Base-by-base conservation (phyloP, 164 flowering plant genomes). In the Chimonanthus praecox region DNA sequence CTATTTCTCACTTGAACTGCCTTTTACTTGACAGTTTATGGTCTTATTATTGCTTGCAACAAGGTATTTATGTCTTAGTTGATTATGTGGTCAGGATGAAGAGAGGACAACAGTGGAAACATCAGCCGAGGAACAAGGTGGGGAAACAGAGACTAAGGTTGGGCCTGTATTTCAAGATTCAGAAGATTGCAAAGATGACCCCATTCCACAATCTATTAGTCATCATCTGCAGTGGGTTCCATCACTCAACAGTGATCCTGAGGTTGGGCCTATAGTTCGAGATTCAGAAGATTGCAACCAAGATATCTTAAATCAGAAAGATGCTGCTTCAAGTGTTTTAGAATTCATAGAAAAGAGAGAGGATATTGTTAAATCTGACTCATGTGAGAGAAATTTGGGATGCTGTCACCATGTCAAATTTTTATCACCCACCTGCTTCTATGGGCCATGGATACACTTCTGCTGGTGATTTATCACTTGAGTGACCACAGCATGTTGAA, bases 361-460 rank as follows among this genome's bases (percentile, higher is more conserved):
- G 75, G 75, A 67, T 78, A 43, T 77, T 45, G 73, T 75, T 58
- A 72, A 72, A 67, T 80, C 33, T 2, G 86, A 78, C 5, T 67
- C 85, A 69, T 74, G 85, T 77, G 71, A 76, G 45, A 74, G 84
- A 86, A 75, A 74, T 76, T 46, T 88, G 94, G 94, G 78, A 81
- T 33, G 75, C 78, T 33, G 79, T 73, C 58, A 74, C 80, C 73
- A 68, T 78, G 50, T 77, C 83, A 4, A 81, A 77, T 62, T 67
- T 89, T 45, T 84, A 75, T 70, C 82, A 79, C 75, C 77, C 80
- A 68, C 76, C 85, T 71, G 64, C 79, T 74, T 75, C 84, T 61
- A 58, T 49, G 60, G 82, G 76, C 74, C 80, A 71, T 73, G 86
- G 81, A 47, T 87, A 75, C 78, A 45, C 79, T 44, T 49, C 88